Percentiles rank a stretch among this genome's conserved stretches.
Conservation (phyloP, 768 basidiomycete genomes). For the Auriscalpium vulgare region DNA sequence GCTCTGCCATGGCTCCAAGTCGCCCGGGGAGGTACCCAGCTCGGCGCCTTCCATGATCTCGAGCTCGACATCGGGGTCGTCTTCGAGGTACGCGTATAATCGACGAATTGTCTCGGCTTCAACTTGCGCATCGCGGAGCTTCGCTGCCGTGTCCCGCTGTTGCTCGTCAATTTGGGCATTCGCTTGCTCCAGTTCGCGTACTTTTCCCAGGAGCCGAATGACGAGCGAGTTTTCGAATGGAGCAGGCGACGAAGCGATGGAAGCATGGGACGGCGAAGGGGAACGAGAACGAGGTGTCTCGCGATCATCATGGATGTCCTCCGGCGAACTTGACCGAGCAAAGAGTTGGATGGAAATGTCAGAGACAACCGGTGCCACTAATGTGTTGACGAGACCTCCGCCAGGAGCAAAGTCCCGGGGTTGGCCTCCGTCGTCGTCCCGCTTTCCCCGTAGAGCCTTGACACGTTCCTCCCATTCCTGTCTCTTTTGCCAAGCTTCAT, state of each 20-base stretch:
- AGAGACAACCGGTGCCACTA: not conserved
- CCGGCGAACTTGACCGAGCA: not conserved
- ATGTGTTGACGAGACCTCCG: constrained; percentile 20
- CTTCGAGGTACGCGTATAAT: constrained; percentile 61
- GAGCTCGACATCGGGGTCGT: constrained; percentile 43
- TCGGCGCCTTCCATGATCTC: constrained; percentile 31
- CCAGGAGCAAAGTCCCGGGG: constrained; percentile 58
- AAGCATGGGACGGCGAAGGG: not conserved
- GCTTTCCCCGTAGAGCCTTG: constrained; percentile 38
- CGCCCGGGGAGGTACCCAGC: constrained; percentile 24
- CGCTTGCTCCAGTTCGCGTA: constrained; percentile 68
- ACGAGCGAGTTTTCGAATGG: constrained; percentile 40
- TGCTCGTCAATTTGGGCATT: constrained; percentile 60
- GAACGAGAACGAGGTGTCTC: constrained; percentile 21
- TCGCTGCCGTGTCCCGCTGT: constrained; percentile 52
- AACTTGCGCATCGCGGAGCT: constrained; percentile 60
- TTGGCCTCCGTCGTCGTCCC: constrained; percentile 23
- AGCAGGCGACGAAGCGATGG: not conserved
- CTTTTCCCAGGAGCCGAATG: constrained; percentile 65
- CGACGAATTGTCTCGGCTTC: constrained; percentile 65
- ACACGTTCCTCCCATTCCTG: constrained; percentile 44
- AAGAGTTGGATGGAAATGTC: not conserved
- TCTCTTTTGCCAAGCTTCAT: constrained; percentile 28
- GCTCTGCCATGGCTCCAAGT: constrained; percentile 14
- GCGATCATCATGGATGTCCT: not conserved